Conservation (phyloP, 495 filamentous ascomycete genomes). For the Sporormia fimetaria region DNA sequence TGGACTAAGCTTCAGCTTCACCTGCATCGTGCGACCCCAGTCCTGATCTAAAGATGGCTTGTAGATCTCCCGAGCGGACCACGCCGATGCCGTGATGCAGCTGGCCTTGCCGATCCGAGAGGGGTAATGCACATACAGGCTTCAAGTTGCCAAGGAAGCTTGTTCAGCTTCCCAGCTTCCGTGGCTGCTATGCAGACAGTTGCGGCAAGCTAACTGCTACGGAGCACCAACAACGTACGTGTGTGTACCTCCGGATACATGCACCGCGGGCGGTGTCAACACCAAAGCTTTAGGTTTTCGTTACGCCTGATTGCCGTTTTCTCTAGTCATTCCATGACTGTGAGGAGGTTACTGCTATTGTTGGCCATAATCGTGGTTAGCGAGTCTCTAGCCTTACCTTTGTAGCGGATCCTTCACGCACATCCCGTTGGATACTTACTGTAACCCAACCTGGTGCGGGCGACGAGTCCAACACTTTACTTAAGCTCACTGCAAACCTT, state of each 20-base stretch:
- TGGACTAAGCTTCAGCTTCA: background rate
- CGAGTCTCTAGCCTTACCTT: too few species aligned
- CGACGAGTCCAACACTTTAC: too few species aligned
- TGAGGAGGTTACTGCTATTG: too few species aligned
- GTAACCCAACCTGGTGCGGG: too few species aligned
- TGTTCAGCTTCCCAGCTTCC: background rate
- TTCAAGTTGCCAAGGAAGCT: background rate
- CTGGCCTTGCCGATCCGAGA: background rate
- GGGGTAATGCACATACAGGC: background rate
- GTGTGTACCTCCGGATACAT: background rate
- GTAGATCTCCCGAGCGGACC: background rate
- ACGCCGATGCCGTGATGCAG: background rate
- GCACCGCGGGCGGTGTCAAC: background rate
- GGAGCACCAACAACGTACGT: slow-evolving; percentile 10
- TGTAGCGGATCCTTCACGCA: too few species aligned
- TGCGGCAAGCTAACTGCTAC: slow-evolving; percentile 2
- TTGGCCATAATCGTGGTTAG: too few species aligned
- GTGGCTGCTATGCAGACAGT: background rate
- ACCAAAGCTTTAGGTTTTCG: background rate
- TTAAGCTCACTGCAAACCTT: too few species aligned
- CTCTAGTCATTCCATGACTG: too few species aligned
- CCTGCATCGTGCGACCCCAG: background rate
- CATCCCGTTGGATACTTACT: too few species aligned
- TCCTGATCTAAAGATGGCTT: background rate
- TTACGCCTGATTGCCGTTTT: background rate